phyloP scores from a whole-genome alignment of 164 flowering plant species.

The Nelumbo lutea region DNA sequence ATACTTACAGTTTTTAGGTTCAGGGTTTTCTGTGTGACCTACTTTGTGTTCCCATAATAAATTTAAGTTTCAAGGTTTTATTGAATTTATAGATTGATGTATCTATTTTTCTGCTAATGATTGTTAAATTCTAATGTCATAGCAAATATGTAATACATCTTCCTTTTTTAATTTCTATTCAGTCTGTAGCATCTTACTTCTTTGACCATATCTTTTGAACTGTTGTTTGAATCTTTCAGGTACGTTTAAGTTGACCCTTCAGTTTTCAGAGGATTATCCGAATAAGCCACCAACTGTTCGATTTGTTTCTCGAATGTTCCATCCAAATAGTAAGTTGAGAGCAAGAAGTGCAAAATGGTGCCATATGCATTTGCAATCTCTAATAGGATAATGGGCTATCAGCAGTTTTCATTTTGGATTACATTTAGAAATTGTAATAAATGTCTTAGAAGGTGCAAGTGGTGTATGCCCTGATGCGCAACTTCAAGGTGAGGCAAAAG shows the following conservation, averaged over 20 bases:
- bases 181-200: neutral
- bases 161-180: neutral
- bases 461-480: no score
- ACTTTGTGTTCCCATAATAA: neutral
- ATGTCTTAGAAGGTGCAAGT: no score
- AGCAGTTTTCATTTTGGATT: no score
- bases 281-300: conserved; percentile 61
- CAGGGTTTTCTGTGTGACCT: neutral
- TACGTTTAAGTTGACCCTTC: conserved; percentile 57
- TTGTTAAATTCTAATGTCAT: neutral
- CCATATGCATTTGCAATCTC: neutral
- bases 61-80: neutral
- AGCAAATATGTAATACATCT: neutral
- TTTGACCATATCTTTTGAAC: neutral
- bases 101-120: neutral
- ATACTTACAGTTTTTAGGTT: neutral
- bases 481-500: no score
- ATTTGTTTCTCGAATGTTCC: conserved; percentile 58
- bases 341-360: neutral
- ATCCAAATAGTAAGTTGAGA: conserved; percentile 49
- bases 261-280: conserved; percentile 54
- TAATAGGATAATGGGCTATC: no score
- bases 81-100: neutral
- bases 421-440: no score
- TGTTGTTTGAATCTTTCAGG: conserved; percentile 25